phyloP scores from a whole-genome alignment of 2,329 filamentous ascomycete species.

The Beauveria australis region DNA sequence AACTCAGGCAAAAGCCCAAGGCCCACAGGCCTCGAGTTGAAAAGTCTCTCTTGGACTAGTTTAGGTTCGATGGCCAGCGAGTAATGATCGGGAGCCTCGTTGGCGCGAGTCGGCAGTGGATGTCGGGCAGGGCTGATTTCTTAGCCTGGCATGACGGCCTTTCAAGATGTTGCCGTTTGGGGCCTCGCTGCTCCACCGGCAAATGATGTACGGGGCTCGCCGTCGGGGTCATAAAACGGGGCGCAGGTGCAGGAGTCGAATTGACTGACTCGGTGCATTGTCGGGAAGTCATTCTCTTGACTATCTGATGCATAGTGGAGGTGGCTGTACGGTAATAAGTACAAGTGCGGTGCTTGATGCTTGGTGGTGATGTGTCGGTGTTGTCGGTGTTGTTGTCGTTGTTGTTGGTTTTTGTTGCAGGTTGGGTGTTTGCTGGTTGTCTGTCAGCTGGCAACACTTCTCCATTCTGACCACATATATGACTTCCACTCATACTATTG shows the following conservation, averaged over 20 bases:
- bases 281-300: neutral
- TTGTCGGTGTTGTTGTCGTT: neutral
- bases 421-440: neutral
- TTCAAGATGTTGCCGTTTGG: neutral
- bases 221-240: neutral
- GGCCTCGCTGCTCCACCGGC: neutral
- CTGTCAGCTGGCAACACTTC: neutral
- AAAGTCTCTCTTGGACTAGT: no score
- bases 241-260: neutral
- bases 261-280: neutral
- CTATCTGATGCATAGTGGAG: neutral
- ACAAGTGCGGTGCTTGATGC: no score
- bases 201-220: neutral
- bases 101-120: neutral
- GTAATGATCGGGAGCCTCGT: neutral
- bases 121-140: neutral
- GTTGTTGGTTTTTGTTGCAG: neutral
- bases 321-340: neutral
- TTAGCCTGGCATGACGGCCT: neutral
- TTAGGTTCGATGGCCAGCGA: no score
- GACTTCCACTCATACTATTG: no score
- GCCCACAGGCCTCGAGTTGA: no score
- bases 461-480: no score
- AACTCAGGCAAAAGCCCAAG: neutral
- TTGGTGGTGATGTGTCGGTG: neutral